Base-by-base conservation (phyloP, 1,284 basidiomycete species). In the Sanghuangporus baumii region DNA sequence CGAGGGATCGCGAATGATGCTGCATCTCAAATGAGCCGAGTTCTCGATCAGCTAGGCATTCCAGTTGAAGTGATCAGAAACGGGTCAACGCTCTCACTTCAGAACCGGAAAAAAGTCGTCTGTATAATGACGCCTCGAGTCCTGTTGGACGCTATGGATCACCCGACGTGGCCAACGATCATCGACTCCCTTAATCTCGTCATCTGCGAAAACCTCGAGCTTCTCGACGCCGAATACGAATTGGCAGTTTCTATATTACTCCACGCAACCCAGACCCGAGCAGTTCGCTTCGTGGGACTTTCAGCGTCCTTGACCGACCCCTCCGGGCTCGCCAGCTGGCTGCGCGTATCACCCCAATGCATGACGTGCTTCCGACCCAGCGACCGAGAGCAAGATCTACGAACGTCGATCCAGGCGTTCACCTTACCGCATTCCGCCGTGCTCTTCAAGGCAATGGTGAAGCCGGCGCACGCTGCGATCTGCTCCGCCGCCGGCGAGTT, bases 391-490 rank as follows among this genome's bases (percentile, higher is more conserved):
- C 90, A 94, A 67, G 83, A 93, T 0, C 78, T 99, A 18, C 77
- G 79, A 3, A 82, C 87, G 11, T 81, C 81, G 14, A 82, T 88
- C 23, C 88, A 92, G 65, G 83, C 92, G 0, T 98, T 98, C 76
- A 89, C 89, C 34, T 89, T 95, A 60, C 85, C 94, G 0, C 89
- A 96, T 70, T 96, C 94, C 3, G 82, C 89, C 0, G 88, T 91
- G 0, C 79, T 98, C 34, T 89, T 96, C 75, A 96, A 96, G 70
- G 83, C 88, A 1, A 97, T 99, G 90, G 83, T 91, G 55, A 97
- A 96, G 73, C 95, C 97, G 4, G 87, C 89, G 0, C 94, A 96
- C 72, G 76, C 85, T 12, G 86, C 82, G 37, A 84, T 91, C 65
- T 75, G 73, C 51, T 73, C 76, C 12, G 75, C 74, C 2, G 69